Base-by-base conservation (phyloP, 345 rosid species). In the Angophora floribunda region DNA sequence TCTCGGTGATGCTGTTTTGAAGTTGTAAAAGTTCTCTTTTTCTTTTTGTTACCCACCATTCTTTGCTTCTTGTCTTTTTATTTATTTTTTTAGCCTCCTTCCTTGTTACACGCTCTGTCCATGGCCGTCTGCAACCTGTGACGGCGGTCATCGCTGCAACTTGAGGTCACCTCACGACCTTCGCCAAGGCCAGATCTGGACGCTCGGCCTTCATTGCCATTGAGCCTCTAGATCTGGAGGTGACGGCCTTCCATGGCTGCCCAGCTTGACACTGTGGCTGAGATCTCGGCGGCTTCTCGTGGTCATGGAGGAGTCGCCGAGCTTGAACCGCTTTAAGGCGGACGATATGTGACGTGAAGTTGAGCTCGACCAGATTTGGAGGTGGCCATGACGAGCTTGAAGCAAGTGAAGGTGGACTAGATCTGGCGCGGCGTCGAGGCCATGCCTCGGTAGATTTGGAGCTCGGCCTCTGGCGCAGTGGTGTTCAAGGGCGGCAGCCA, bases 71-170 rank as follows among this genome's bases (percentile, higher is more conserved):
- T n/a, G n/a, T n/a, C n/a, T n/a, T n/a, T n/a, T n/a, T n/a, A n/a
- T 52, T 2, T 16, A 45, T 16, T 16, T 16, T 52, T 17, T 6
- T 17, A 0, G 8, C 0, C 57, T 52, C 9, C 57, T 52, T 52
- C 16, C 57, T 52, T 52, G 55, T 2, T 0, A 6, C 1, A 52
- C 22, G 55, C 4, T 52, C 22, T 52, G 55, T 52, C 4, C 55
- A 17, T 17, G 55, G 55, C 55, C 22, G 21, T 52, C 55, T 6
- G 55, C 55, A 52, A 52, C 22, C 17, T 52, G 16, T 9, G 21
- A 4, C 0, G 1, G 24, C 22, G 22, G 57, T 52, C 22, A 52
- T 52, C 0, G 61, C 61, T 8, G 61, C 61, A 57, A 0, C 26
- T 22, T 26, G 13, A 57, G 61, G 61, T 57, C 0, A 22, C 21